phyloP scores from a whole-genome alignment of 352 stramenopile genomes.

The Phytophthora crassamura region DNA sequence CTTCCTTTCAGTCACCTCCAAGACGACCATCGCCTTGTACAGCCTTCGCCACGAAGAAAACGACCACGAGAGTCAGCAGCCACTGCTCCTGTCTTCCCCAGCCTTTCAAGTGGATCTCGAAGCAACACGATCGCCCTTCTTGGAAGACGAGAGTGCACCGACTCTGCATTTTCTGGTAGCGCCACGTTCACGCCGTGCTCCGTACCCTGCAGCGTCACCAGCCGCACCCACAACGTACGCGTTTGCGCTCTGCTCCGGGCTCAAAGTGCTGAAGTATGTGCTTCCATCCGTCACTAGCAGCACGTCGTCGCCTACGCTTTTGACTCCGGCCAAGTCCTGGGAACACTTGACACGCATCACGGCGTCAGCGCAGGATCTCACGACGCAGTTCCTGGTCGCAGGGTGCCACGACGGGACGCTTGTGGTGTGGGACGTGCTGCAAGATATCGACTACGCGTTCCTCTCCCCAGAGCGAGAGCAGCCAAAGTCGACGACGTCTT shows the following conservation, averaged over 20 bases:
- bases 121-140: conserved; percentile 14
- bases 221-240: conserved; percentile 31
- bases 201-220: neutral
- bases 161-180: conserved; percentile 35
- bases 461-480: conserved; percentile 17
- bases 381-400: conserved; percentile 55
- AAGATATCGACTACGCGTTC: conserved; percentile 48
- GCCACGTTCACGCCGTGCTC: conserved; percentile 6
- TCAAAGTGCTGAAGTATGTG: conserved; percentile 46
- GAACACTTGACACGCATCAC: conserved; percentile 50
- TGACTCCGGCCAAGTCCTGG: conserved; percentile 35
- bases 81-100: conserved; percentile 4
- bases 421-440: conserved; percentile 62
- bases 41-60: conserved; percentile 1
- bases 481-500: neutral
- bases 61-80: neutral
- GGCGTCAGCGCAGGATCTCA: conserved; percentile 43
- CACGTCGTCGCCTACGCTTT: neutral
- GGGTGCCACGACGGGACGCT: conserved; percentile 55
- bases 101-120: conserved; percentile 27
- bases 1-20: conserved; percentile 30
- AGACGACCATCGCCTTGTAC: conserved; percentile 18
- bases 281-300: conserved; percentile 9
- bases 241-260: conserved; percentile 40
- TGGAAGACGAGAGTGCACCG: conserved; percentile 1